Evolutionary conservation across 306 rosid genomes (phyloP).

Genomic region (Glycine soja): DNA sequence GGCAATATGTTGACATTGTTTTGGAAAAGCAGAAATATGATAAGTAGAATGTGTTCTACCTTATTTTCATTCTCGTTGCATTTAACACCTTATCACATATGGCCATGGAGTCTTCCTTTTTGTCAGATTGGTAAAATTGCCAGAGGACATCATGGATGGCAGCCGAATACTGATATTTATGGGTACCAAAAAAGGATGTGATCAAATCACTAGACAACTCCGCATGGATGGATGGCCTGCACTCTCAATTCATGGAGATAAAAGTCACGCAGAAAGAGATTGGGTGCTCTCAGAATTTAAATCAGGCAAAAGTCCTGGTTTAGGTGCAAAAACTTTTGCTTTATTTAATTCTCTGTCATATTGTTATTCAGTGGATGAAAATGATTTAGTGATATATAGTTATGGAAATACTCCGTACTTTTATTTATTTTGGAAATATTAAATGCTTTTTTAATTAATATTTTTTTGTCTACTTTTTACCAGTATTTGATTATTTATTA

Average conservation of each 20-base stretch:
- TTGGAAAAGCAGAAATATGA: constrained; percentile 95
- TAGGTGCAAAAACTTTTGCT: constrained; percentile 64
- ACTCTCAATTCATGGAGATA: constrained; percentile 96
- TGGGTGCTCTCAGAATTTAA: constrained; percentile 98
- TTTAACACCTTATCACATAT: constrained; percentile 13
- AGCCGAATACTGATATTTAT: constrained; percentile 94
- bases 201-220: constrained; percentile 91
- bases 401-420: constrained; percentile 6
- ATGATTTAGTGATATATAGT: constrained; percentile 17
- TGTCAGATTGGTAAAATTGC: constrained; percentile 87
- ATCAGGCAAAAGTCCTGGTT: constrained; percentile 98
- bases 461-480: background rate
- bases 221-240: constrained; percentile 99
- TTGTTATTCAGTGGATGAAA: constrained; percentile 36
- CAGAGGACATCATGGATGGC: constrained; percentile 98
- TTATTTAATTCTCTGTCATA: constrained; percentile 21
- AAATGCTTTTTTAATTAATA: background rate
- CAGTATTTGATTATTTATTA: background rate
- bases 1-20: constrained; percentile 89
- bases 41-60: constrained; percentile 63
- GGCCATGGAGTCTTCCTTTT: constrained; percentile 43
- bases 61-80: constrained; percentile 10
- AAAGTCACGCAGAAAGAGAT: constrained; percentile 99
- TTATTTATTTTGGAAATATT: background rate
- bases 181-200: constrained; percentile 99